These are phyloP conservation scores for Rhodotorula babjevae DNA, from an alignment of 768 basidiomycete species.

Conservation along the genomic window DNA sequence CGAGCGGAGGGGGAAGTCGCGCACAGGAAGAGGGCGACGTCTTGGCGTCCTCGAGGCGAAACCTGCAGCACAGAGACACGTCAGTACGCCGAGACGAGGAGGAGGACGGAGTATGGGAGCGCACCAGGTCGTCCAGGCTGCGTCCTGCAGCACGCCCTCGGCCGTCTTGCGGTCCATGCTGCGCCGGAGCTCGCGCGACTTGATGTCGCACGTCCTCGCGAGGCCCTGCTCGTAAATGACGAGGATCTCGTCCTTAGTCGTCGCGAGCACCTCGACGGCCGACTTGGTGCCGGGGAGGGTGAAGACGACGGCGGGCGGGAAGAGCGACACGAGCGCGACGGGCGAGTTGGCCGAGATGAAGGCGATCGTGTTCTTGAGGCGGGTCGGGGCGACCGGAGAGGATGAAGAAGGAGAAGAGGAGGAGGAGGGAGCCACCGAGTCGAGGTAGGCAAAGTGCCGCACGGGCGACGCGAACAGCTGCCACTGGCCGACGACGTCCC, in stretches of 20 bases:
- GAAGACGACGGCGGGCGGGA: conserved; percentile 62
- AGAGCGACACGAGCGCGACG: conserved; percentile 65
- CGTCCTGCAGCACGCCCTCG: conserved; percentile 62
- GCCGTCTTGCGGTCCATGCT: conserved; percentile 73
- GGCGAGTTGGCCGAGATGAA: conserved; percentile 35
- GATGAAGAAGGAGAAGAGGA: conserved; percentile 40
- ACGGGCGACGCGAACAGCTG: conserved; percentile 68
- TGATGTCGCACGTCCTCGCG: conserved; percentile 80
- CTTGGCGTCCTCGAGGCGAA: background rate
- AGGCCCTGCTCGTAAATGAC: conserved; percentile 69
- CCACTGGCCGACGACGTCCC: conserved; percentile 67
- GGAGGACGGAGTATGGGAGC: conserved; percentile 10
- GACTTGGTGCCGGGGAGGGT: conserved; percentile 76
- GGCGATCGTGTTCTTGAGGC: conserved; percentile 3
- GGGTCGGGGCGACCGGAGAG: conserved; percentile 27
- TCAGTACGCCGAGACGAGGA: background rate
- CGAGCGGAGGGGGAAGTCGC: too few relatives aligned
- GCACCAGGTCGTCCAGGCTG: conserved; percentile 72
- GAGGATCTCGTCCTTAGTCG: conserved; percentile 62
- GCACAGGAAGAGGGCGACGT: background rate
- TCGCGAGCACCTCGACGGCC: conserved; percentile 60
- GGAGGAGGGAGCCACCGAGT: conserved; percentile 42
- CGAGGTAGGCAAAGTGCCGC: conserved; percentile 57
- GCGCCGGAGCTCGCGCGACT: conserved; percentile 75
- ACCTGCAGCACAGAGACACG: conserved; percentile 12